Evolutionary conservation across 1,139 yeast species (phyloP).

Genomic region (Saccharomyces hybrid): DNA sequence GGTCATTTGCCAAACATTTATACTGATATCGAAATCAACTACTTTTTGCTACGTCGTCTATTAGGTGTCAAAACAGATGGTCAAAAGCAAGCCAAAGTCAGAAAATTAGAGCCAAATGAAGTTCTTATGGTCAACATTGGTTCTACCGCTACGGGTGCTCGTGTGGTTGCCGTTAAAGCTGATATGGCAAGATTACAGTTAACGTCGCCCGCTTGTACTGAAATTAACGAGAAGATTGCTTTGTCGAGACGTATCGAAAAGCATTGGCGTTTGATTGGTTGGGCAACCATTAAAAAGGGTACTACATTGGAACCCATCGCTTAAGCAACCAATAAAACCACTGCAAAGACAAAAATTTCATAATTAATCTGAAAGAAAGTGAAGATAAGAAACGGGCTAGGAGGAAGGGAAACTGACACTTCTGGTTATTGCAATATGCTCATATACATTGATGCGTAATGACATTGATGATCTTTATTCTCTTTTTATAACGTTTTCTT

Average conservation of each 20-base stretch:
- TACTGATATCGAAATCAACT: conserved; percentile 95
- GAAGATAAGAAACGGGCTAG: background rate
- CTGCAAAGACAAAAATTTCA: background rate
- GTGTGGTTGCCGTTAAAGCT: conserved; percentile 95
- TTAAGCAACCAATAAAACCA: conserved; percentile 16
- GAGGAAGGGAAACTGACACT: background rate
- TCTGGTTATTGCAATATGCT: background rate
- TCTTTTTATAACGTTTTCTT: background rate
- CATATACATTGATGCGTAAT: background rate
- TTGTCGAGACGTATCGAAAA: conserved; percentile 97
- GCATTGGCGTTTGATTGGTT: conserved; percentile 99
- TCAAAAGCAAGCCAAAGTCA: conserved; percentile 93
- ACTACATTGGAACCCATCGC: conserved; percentile 67
- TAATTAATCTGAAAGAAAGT: background rate
- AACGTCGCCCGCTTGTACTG: conserved; percentile 98
- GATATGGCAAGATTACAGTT: conserved; percentile 98
- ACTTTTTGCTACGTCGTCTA: conserved; percentile 90
- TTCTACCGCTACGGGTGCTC: conserved; percentile 98
- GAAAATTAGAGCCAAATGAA: conserved; percentile 89
- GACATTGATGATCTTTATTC: conserved; percentile 1
- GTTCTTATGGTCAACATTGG: conserved; percentile 99
- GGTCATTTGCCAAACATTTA: conserved; percentile 93
- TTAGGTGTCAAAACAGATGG: conserved; percentile 98
- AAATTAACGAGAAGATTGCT: conserved; percentile 95
- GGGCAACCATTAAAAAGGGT: conserved; percentile 99